Conservation (phyloP, 176 grass and related monocot species). For the Hordeum vulgare region MorexV3_pseudomolecules_assembly NC_058523.1:547630119-547630618, state of each 20-base stretch:
- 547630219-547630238: not conserved
- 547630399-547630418: conserved; percentile 29
- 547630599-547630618: not conserved
- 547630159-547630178: not conserved
- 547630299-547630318: not conserved
- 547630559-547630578: conserved; percentile 1
- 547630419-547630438: not conserved
- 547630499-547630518: conserved; percentile 23
- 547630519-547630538: not conserved
- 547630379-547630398: conserved; percentile 4
- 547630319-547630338: not conserved
- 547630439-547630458: conserved; percentile 30
- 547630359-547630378: conserved; percentile 33
- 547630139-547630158: conserved; percentile 39
- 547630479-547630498: conserved; percentile 42
- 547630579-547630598: conserved; percentile 13
- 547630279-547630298: conserved; percentile 1
- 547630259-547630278: conserved; percentile 11
- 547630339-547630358: conserved; percentile 22
- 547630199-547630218: not conserved
- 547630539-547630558: not conserved
- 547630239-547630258: conserved; percentile 44
- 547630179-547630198: not conserved
- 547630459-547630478: conserved; percentile 29
- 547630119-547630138: conserved; percentile 39